Conservation (phyloP, 331 rosid species). For the Quercus phellos region DNA sequence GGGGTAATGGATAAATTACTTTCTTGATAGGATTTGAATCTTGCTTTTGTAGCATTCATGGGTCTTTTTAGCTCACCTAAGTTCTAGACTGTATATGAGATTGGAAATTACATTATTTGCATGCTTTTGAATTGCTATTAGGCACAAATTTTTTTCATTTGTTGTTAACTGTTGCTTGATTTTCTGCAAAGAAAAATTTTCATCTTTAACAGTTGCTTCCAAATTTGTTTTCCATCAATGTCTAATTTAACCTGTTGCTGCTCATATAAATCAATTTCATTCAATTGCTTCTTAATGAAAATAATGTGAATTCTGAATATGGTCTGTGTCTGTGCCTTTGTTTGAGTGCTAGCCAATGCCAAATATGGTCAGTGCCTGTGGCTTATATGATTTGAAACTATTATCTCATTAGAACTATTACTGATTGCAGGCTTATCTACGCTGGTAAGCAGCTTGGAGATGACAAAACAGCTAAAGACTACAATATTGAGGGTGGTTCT, state of each 20-base stretch:
- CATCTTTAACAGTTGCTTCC: not conserved
- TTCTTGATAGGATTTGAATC: not conserved
- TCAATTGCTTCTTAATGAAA: not conserved
- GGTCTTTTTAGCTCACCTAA: not conserved
- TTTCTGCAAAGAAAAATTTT: not conserved
- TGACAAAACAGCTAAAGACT: slow-evolving; percentile 91
- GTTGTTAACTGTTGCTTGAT: not conserved
- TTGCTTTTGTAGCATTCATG: not conserved
- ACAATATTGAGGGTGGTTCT: slow-evolving; percentile 97
- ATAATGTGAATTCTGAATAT: not conserved
- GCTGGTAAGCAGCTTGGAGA: slow-evolving; percentile 96
- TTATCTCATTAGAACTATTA: slow-evolving; percentile 5
- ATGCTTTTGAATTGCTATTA: not conserved
- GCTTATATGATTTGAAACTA: not conserved
- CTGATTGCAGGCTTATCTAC: slow-evolving; percentile 71
- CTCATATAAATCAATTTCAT: not conserved
- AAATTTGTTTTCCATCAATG: not conserved
- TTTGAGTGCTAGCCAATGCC: not conserved
- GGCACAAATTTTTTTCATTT: not conserved
- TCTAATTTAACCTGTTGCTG: not conserved
- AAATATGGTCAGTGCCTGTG: not conserved
- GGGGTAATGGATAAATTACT: not conserved
- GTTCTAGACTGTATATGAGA: not conserved
- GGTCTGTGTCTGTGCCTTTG: not conserved
- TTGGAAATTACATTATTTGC: not conserved